A percentile compares a stretch with the other conserved stretches of the same genome.
phyloP scores from a whole-genome alignment of 768 basidiomycete genomes.

The Lactarius hengduanensis region DNA sequence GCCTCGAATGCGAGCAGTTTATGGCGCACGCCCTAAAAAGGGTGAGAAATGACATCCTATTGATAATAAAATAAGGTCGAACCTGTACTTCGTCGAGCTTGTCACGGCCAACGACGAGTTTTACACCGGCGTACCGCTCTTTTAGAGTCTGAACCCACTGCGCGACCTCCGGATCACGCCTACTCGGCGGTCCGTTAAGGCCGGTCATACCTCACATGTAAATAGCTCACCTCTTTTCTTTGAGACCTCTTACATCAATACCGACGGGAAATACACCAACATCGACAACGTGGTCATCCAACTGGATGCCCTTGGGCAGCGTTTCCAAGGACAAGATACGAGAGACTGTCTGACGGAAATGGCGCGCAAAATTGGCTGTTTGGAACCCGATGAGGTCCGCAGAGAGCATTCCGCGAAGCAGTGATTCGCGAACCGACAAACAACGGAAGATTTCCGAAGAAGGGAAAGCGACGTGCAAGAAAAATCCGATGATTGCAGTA shows the following conservation, averaged over 20 bases:
- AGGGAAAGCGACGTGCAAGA: conserved; percentile 96
- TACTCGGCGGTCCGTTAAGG: conserved; percentile 32
- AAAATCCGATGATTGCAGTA: conserved; percentile 80
- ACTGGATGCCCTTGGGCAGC: conserved; percentile 77
- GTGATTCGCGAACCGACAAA: conserved; percentile 70
- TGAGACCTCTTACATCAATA: conserved; percentile 71
- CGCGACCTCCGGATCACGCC: conserved; percentile 70
- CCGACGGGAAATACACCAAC: conserved; percentile 91
- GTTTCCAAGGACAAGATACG: conserved; percentile 80
- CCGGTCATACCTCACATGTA: conserved; percentile 1
- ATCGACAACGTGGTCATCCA: conserved; percentile 71
- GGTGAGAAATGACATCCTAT: neutral
- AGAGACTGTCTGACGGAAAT: conserved; percentile 82
- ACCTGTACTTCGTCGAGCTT: conserved; percentile 78
- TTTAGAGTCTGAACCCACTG: conserved; percentile 81
- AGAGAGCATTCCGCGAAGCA: conserved; percentile 86
- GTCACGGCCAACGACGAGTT: conserved; percentile 83
- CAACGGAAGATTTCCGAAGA: conserved; percentile 95
- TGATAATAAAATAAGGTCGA: conserved; percentile 39
- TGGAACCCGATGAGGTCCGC: conserved; percentile 95
- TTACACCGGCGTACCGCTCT: conserved; percentile 83
- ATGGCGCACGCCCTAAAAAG: conserved; percentile 63
- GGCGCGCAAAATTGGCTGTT: conserved; percentile 77
- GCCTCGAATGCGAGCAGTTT: conserved; percentile 82
- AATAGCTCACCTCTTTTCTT: conserved; percentile 57